These are phyloP conservation scores for Candida golubevii DNA, from an alignment of 805 yeast species.

Conservation along the genomic window DNA sequence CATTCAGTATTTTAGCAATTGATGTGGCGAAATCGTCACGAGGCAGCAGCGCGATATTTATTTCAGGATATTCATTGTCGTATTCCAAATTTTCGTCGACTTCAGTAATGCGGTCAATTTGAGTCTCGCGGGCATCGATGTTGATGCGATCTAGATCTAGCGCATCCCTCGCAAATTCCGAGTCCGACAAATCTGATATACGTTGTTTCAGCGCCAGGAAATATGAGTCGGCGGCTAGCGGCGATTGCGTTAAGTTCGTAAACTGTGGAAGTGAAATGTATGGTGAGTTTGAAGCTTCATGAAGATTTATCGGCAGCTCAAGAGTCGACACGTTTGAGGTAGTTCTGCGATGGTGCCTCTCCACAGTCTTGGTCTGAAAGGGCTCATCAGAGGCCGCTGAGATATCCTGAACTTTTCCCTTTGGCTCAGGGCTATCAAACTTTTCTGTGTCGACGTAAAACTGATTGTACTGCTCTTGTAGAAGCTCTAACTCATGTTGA, in stretches of 20 bases:
- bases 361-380: background rate
- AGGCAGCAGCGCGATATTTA: background rate
- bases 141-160: constrained; percentile 3
- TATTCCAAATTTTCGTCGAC: constrained; percentile 7
- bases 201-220: constrained; percentile 11
- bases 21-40: background rate
- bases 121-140: constrained; percentile 1
- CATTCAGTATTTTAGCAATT: background rate
- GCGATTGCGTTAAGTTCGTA: constrained; percentile 9
- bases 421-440: constrained; percentile 1
- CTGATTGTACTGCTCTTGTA: constrained; percentile 17
- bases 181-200: constrained; percentile 2
- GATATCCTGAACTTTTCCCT: background rate
- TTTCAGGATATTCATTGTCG: background rate
- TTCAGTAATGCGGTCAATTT: constrained; percentile 7
- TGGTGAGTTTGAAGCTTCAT: constrained; percentile 8
- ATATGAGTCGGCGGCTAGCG: constrained; percentile 16
- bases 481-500: constrained; percentile 15
- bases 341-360: constrained; percentile 6
- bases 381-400: background rate
- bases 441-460: constrained; percentile 2
- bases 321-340: background rate
- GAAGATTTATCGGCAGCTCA: constrained; percentile 13
- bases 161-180: constrained; percentile 2
- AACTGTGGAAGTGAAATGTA: constrained; percentile 12